Percentiles rank a stretch among this genome's conserved stretches.
Conservation (phyloP, 306 rosid genomes). For the Ochetophila trinervis region DNA sequence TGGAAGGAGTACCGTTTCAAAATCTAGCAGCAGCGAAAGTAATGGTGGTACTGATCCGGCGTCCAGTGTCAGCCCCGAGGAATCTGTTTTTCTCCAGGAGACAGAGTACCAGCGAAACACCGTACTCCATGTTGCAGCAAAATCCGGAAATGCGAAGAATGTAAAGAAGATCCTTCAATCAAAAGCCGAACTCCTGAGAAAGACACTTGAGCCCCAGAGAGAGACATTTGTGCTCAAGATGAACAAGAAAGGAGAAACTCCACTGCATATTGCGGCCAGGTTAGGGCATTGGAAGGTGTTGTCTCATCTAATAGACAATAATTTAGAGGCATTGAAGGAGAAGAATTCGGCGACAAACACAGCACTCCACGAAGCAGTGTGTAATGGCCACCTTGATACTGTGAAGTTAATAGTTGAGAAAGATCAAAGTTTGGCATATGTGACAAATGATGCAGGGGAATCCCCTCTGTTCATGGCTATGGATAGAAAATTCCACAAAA, state of each 20-base stretch:
- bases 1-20: too few relatives aligned
- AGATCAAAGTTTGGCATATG: not conserved
- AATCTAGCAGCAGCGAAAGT: too few relatives aligned
- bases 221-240: not conserved
- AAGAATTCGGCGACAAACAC: not conserved
- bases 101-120: too few relatives aligned
- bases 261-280: not conserved
- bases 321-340: not conserved
- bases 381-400: not conserved
- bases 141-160: too few relatives aligned
- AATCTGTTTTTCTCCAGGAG: too few relatives aligned
- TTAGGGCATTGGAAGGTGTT: not conserved
- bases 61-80: too few relatives aligned
- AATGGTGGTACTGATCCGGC: too few relatives aligned
- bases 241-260: not conserved
- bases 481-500: not conserved
- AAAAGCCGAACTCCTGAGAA: too few relatives aligned
- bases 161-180: not conserved
- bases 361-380: conserved; percentile 17
- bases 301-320: too few relatives aligned
- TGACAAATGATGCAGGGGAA: not conserved
- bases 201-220: too few relatives aligned
- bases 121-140: too few relatives aligned
- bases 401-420: not conserved
- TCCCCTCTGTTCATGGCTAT: conserved; percentile 17